Base-by-base conservation (phyloP, 768 basidiomycete species). In the Amanita polypyramis region DNA sequence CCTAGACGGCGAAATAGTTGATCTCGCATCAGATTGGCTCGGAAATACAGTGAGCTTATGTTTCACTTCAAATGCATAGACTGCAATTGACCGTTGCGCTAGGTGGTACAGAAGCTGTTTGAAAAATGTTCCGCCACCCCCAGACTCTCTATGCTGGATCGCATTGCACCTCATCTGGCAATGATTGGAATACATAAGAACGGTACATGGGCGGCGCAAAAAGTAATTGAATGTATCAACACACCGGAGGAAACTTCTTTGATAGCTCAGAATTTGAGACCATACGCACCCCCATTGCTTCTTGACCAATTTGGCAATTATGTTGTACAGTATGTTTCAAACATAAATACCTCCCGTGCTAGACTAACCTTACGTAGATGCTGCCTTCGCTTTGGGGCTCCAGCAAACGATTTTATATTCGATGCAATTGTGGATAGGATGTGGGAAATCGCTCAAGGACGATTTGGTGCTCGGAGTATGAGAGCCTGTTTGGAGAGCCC, bases 181-280 rank as follows among this genome's bases (percentile, higher is more conserved):
- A 89, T 90, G 80, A 96, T 98, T 54, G 96, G 96, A 21, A 93
- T 95, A 48, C 96, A 99, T 73, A 98, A 98, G 73, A 98, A 99
- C 55, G 96, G 96, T 23, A 99, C 96, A 0, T 98, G 96, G 96
- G 95, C 95, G 2, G 94, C 94, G 2, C 96, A 99, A 66, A 98
- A 97, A 75, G 92, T 96, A 60, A 98, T 98, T 50, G 93, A 97
- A 67, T 95, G 92, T 52, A 88, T 93, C 37, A 78, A 82, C 49
- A 82, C 75, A 27, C 81, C 86, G 14, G 92, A 96, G 47, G 96
- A 99, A 62, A 76, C 93, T 47, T 73, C 73, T 5, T 65, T 95
- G 34, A 82, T 99, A 58, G 80, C 88, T 38, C 82, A 85, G 61
- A 87, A 95, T 60, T 66, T 99, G 51, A 73, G 88, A 51, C 82